Conservation (phyloP, 208 protist genomes). For the Crithidia expoeki region DNA sequence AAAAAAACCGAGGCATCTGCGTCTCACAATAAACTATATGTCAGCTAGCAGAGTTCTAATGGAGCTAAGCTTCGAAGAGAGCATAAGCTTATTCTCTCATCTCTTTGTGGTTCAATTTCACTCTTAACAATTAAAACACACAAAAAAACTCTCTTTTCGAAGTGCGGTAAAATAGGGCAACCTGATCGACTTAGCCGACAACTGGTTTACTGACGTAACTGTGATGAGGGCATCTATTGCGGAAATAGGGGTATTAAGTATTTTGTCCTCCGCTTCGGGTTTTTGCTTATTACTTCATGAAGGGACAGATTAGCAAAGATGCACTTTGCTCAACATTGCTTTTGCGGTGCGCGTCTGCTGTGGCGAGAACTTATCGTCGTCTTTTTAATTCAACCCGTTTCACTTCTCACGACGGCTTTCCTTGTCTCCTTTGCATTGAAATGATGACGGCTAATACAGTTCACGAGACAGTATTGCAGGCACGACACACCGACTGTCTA, state of each 20-base stretch:
- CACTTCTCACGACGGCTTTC: background rate
- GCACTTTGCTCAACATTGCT: too few relatives aligned
- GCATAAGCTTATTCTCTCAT: background rate
- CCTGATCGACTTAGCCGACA: too few relatives aligned
- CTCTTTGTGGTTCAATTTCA: background rate
- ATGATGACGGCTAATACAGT: background rate
- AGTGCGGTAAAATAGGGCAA: too few relatives aligned
- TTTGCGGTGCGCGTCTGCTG: too few relatives aligned
- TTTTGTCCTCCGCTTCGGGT: too few relatives aligned
- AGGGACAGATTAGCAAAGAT: too few relatives aligned
- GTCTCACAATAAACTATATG: background rate
- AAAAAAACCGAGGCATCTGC: background rate
- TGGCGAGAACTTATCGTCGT: background rate
- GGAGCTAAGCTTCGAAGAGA: background rate
- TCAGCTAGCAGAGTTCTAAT: background rate
- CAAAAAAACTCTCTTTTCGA: too few relatives aligned
- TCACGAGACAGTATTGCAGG: constrained; percentile 2
- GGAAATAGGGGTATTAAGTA: too few relatives aligned
- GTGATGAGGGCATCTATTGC: too few relatives aligned
- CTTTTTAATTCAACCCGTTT: background rate
- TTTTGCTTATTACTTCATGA: too few relatives aligned
- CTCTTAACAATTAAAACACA: too few relatives aligned
- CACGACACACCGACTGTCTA: background rate
- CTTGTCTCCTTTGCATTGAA: background rate
- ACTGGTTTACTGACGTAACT: too few relatives aligned